Percentiles rank a stretch among this genome's conserved stretches.
These are phyloP conservation scores for Mollisiaceae sp. DNA, from an alignment of 2,329 filamentous ascomycete genomes.

Conservation along the genomic window DNA sequence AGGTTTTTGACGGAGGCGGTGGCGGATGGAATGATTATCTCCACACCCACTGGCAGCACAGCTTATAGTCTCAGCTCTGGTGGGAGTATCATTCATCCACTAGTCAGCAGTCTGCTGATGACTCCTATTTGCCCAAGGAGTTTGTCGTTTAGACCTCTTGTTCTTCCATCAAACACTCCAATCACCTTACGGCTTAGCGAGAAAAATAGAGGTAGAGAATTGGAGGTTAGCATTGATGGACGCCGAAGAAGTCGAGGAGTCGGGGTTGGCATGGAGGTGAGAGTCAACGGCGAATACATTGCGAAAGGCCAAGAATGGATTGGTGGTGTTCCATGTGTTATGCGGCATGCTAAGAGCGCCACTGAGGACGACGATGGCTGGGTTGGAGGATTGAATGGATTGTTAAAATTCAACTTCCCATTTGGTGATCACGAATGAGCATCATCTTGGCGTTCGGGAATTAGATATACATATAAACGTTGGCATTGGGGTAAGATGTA, in stretches of 20 bases:
- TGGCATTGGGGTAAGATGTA: not conserved
- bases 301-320: slow-evolving; percentile 57
- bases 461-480: not conserved
- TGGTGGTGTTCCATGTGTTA: slow-evolving; percentile 91
- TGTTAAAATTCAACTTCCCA: slow-evolving; percentile 97
- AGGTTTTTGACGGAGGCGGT: slow-evolving; percentile 92
- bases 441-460: not conserved
- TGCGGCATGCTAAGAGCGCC: slow-evolving; percentile 60
- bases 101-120: slow-evolving; percentile 85
- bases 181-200: slow-evolving; percentile 82
- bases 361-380: slow-evolving; percentile 83
- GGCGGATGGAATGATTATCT: slow-evolving; percentile 92
- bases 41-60: slow-evolving; percentile 92
- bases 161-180: slow-evolving; percentile 84
- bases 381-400: slow-evolving; percentile 91
- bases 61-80: slow-evolving; percentile 94
- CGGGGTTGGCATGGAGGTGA: slow-evolving; percentile 79
- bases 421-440: slow-evolving; percentile 70
- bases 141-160: slow-evolving; percentile 88
- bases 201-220: slow-evolving; percentile 76
- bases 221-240: slow-evolving; percentile 82
- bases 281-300: slow-evolving; percentile 86
- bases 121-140: slow-evolving; percentile 95
- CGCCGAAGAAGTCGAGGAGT: slow-evolving; percentile 69
- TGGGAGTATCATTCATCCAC: slow-evolving; percentile 90